phyloP scores from a whole-genome alignment of 148 eudicot species.

The Diospyros kaki region DNA sequence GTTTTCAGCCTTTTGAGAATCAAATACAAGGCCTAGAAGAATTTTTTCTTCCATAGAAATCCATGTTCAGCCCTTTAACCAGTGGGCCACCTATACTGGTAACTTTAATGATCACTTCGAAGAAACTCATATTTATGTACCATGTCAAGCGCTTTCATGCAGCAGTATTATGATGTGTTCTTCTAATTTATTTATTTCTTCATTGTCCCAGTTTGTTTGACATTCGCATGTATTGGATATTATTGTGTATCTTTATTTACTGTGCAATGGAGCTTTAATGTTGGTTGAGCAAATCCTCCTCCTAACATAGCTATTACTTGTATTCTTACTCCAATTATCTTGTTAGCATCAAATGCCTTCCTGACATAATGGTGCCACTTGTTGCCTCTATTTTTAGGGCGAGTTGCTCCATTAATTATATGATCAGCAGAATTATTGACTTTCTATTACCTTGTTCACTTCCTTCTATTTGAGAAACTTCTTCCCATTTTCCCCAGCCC shows the following conservation, averaged over 20 bases:
- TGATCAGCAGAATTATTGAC: neutral
- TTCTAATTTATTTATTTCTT: neutral
- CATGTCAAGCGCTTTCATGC: too few relatives aligned
- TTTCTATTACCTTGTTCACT: neutral
- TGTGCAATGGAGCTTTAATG: neutral
- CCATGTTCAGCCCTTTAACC: too few relatives aligned
- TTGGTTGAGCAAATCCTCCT: neutral
- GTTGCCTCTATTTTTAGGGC: neutral
- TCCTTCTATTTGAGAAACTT: neutral
- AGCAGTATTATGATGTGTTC: too few relatives aligned
- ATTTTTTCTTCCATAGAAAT: too few relatives aligned
- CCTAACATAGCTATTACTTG: neutral
- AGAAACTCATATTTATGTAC: too few relatives aligned
- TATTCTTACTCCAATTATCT: neutral
- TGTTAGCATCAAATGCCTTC: neutral
- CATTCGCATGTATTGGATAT: neutral
- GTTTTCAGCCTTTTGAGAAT: too few relatives aligned
- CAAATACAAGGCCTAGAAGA: too few relatives aligned
- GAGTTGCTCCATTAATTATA: neutral
- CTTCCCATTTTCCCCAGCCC: neutral
- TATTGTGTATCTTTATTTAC: neutral
- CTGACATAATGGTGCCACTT: too few relatives aligned
- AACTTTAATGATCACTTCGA: too few relatives aligned
- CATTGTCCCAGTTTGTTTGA: neutral
- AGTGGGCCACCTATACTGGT: too few relatives aligned